phyloP scores from a whole-genome alignment of 257 asterid species.

The Penstemon newberryi region DNA sequence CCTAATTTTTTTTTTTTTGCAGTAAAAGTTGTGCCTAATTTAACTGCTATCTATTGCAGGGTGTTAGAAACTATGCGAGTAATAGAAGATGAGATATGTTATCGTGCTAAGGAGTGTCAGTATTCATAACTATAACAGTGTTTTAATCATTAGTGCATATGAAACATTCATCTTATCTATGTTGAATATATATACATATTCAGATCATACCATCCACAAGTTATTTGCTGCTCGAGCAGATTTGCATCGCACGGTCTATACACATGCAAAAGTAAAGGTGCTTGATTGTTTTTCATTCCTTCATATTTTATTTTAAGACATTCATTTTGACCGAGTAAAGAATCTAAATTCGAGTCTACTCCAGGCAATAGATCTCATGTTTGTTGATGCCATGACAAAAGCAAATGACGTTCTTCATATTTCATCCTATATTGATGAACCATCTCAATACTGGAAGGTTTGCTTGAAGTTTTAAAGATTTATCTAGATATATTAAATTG shows the following conservation, averaged over 20 bases:
- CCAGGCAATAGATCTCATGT: conserved; percentile 88
- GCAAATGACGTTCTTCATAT: conserved; percentile 68
- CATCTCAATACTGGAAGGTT: conserved; percentile 87
- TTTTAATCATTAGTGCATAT: conserved; percentile 12
- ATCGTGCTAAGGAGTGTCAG: conserved; percentile 94
- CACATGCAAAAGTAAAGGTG: conserved; percentile 89
- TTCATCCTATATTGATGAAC: conserved; percentile 68
- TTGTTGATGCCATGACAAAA: conserved; percentile 74
- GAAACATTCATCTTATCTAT: conserved; percentile 19
- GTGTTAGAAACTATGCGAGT: conserved; percentile 84
- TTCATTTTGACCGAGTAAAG: conserved; percentile 18
- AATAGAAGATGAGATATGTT: conserved; percentile 82
- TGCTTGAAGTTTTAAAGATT: conserved; percentile 26
- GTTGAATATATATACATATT: conserved; percentile 22
- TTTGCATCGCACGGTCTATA: conserved; percentile 74
- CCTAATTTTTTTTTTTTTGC: too few relatives aligned
- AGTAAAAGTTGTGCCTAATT: neutral
- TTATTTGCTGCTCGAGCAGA: conserved; percentile 88
- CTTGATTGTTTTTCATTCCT: conserved; percentile 18
- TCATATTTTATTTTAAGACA: conserved; percentile 5
- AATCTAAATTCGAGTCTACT: conserved; percentile 25
- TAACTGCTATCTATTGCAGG: conserved; percentile 50
- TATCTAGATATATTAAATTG: neutral
- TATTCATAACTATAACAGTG: conserved; percentile 19
- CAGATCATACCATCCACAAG: conserved; percentile 93